A percentile compares a stretch with the other conserved stretches of the same genome.
Conservation (phyloP, 805 yeast genomes). For the Schwanniomyces pseudopolymorphus region DNA sequence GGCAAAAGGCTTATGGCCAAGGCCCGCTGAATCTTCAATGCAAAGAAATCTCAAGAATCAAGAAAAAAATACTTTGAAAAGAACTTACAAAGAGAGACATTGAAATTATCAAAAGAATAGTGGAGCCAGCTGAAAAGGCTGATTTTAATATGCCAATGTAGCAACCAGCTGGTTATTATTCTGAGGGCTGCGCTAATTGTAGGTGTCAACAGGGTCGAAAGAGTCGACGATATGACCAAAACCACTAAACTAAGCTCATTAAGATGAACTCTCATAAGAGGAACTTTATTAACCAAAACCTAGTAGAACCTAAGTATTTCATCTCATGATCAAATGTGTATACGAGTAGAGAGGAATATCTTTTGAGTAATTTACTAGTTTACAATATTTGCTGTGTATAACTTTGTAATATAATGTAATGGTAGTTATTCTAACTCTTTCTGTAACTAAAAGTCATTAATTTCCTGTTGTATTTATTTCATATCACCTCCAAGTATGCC, state of each 20-base stretch:
- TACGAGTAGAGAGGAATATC: too few species aligned
- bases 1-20: conserved; percentile 54
- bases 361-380: too few species aligned
- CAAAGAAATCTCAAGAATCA: conserved; percentile 11
- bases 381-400: too few species aligned
- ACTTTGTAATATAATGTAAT: too few species aligned
- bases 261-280: conserved; percentile 35
- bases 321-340: too few species aligned
- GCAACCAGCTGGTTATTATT: conserved; percentile 9
- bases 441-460: too few species aligned
- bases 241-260: conserved; percentile 15
- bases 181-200: conserved; percentile 12
- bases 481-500: too few species aligned
- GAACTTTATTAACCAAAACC: conserved; percentile 29
- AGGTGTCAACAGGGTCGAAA: conserved; percentile 15
- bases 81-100: conserved; percentile 3
- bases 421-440: too few species aligned
- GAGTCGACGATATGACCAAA: conserved; percentile 16
- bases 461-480: too few species aligned
- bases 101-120: conserved; percentile 10
- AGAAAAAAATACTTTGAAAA: conserved; percentile 12
- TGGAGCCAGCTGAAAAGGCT: conserved; percentile 9
- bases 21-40: conserved; percentile 36
- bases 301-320: too few species aligned
- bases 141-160: conserved; percentile 10